These are phyloP conservation scores for Tephrocybe sp. DNA, from an alignment of 768 basidiomycete species.

Conservation along the genomic window DNA sequence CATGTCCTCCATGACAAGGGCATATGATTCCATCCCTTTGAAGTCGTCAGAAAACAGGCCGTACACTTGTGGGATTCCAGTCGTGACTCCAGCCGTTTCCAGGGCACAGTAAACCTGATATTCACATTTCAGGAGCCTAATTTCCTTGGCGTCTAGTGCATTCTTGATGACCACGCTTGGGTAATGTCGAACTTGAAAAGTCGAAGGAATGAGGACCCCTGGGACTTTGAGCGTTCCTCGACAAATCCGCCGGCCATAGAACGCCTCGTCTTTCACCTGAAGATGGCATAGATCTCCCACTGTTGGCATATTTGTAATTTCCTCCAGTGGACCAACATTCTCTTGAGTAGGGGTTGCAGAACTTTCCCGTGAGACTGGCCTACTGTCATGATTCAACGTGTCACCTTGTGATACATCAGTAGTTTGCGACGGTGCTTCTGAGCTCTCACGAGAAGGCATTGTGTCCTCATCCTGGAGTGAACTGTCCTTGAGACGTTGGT, in stretches of 20 bases:
- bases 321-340: too few relatives aligned
- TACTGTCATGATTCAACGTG: too few relatives aligned
- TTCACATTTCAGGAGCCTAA: background rate
- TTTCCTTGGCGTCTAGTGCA: background rate
- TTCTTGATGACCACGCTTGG: conserved; percentile 1
- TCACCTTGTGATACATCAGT: too few relatives aligned
- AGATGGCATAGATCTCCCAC: too few relatives aligned
- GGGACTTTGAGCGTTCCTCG: background rate
- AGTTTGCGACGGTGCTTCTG: too few relatives aligned
- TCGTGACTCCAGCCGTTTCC: background rate
- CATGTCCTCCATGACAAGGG: conserved; percentile 4
- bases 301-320: background rate
- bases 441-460: too few relatives aligned
- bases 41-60: background rate
- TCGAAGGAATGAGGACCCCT: background rate
- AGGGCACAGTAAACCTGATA: background rate
- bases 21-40: background rate
- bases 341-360: too few relatives aligned
- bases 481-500: too few relatives aligned
- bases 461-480: too few relatives aligned
- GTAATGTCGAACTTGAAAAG: background rate
- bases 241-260: background rate
- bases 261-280: background rate
- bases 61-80: background rate
- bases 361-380: too few relatives aligned